Percentiles rank a stretch among this genome's conserved stretches.
Conservation (phyloP, 2,329 filamentous ascomycete species). For the Stemphylium lycopersici region DNA sequence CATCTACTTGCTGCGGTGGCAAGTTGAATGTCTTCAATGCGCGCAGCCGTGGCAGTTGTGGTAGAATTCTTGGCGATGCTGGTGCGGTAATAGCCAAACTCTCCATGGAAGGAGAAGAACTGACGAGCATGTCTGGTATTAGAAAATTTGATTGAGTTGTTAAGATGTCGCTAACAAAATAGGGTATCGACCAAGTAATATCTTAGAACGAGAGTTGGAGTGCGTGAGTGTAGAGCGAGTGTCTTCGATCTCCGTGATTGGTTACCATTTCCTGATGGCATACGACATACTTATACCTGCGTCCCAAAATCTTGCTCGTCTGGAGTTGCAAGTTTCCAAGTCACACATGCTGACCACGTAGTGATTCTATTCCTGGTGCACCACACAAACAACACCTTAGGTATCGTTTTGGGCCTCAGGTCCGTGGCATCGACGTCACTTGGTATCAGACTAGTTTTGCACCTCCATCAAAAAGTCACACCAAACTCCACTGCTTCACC, state of each 20-base stretch:
- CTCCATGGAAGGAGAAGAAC: constrained; percentile 13
- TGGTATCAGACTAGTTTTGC: constrained; percentile 2
- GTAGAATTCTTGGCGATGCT: constrained; percentile 8
- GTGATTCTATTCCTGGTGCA: constrained; percentile 10
- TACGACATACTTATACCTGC: constrained; percentile 24
- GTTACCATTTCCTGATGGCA: constrained; percentile 12
- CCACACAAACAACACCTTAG: constrained; percentile 13
- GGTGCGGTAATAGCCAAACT: constrained; percentile 2
- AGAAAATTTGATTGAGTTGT: neutral
- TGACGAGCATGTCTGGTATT: constrained; percentile 17
- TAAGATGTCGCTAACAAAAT: neutral
- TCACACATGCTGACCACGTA: constrained; percentile 8
- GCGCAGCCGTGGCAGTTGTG: constrained; percentile 25
- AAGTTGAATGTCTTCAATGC: constrained; percentile 32
- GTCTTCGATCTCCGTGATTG: constrained; percentile 8
- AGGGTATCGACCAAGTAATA: neutral
- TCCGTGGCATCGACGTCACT: constrained; percentile 8
- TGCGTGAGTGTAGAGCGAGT: constrained; percentile 12
- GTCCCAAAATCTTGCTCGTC: neutral
- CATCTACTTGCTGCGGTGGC: constrained; percentile 23
- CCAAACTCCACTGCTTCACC: neutral
- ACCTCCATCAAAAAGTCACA: constrained; percentile 5
- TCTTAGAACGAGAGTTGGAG: neutral
- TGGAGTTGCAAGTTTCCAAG: constrained; percentile 2
- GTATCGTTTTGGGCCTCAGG: constrained; percentile 17